Evolutionary conservation across 2,329 filamentous ascomycete genomes (phyloP).

Genomic region (Talaromyces verruculosus): DNA sequence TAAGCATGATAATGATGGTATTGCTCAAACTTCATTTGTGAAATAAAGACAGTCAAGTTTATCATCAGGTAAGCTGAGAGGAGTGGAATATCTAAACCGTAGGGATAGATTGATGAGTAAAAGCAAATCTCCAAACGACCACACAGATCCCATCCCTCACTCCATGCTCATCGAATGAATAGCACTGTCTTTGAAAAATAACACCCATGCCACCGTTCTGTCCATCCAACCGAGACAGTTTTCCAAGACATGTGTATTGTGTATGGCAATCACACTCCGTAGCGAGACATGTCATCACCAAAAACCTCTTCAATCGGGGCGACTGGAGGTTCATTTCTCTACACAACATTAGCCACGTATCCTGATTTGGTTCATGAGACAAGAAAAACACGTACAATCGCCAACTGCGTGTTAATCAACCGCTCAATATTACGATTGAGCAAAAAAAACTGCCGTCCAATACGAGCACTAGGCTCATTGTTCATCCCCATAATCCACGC

Average conservation of each 20-base stretch:
- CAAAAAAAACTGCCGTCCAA: not conserved
- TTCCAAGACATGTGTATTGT: not conserved
- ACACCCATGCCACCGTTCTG: not conserved
- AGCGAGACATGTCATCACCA: not conserved
- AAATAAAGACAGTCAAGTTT: not conserved
- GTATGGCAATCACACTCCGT: not conserved
- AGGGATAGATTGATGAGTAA: not conserved
- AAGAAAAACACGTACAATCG: not conserved
- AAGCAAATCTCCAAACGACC: not conserved
- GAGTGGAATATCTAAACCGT: not conserved
- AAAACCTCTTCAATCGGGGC: conserved; percentile 1
- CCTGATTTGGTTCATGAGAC: no score
- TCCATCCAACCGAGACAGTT: not conserved
- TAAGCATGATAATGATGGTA: no score
- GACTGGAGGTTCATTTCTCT: not conserved
- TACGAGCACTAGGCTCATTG: not conserved
- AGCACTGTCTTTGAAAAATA: not conserved
- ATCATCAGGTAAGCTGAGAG: not conserved
- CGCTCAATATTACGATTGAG: conserved; percentile 4
- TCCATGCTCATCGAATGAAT: not conserved
- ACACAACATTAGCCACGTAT: not conserved
- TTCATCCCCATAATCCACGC: not conserved
- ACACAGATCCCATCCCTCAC: not conserved
- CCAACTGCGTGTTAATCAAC: not conserved
- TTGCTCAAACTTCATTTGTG: no score